phyloP scores from a whole-genome alignment of 1,284 basidiomycete genomes.

The Schizophyllum amplum region DNA sequence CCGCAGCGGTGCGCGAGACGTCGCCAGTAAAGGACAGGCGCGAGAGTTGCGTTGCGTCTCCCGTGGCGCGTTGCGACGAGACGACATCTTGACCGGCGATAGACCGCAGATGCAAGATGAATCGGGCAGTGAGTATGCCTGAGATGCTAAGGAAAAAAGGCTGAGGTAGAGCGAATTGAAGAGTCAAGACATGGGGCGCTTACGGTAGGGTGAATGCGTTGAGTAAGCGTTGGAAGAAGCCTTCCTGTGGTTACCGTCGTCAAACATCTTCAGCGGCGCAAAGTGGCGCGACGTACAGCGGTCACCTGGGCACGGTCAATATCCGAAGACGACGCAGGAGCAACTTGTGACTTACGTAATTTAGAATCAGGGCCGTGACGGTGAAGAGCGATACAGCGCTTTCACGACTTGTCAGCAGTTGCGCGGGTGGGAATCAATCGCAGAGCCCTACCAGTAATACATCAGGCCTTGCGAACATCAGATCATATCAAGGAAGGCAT shows the following conservation, averaged over 20 bases:
- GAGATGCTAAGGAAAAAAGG: conserved; percentile 21
- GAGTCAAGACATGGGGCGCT: conserved; percentile 6
- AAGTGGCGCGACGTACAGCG: conserved; percentile 1
- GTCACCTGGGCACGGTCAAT: conserved; percentile 4
- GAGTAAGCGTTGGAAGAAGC: conserved; percentile 22
- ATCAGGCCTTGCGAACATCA: conserved; percentile 15
- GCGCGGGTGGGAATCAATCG: not conserved
- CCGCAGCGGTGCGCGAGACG: too few relatives aligned
- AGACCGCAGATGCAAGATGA: conserved; percentile 23
- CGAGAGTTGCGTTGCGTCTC: not conserved
- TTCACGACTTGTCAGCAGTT: too few relatives aligned
- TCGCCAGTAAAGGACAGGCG: not conserved
- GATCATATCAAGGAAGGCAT: not conserved
- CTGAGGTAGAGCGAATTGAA: not conserved
- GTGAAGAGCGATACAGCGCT: conserved; percentile 23
- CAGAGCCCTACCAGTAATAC: conserved; percentile 19
- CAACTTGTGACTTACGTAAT: conserved; percentile 19
- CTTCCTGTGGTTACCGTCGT: conserved; percentile 10
- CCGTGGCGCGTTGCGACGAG: not conserved
- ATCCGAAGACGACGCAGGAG: too few relatives aligned
- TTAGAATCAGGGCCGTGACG: conserved; percentile 19
- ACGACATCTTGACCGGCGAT: not conserved
- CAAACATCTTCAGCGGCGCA: not conserved
- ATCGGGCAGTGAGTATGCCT: conserved; percentile 24
- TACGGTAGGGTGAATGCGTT: conserved; percentile 25